phyloP scores from a whole-genome alignment of 2,329 filamentous ascomycete genomes.

The Colletotrichum camelliae region DNA sequence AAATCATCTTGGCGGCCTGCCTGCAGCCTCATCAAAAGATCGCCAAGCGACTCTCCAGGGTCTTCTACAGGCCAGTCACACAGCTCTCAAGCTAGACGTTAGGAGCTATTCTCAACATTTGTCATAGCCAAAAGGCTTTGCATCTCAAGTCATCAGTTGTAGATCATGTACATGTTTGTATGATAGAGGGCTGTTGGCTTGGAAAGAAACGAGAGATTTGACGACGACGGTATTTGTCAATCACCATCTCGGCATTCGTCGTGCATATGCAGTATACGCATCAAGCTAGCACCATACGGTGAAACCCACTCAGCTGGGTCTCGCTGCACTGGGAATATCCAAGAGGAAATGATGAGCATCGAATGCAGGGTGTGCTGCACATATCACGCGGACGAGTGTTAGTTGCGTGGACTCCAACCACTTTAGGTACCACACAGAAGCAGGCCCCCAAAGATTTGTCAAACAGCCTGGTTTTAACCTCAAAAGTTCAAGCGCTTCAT shows the following conservation, averaged over 20 bases:
- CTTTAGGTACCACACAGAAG: background rate
- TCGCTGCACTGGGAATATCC: background rate
- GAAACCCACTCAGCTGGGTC: background rate
- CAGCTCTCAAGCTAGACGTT: background rate
- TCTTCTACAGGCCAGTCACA: background rate
- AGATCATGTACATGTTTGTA: background rate
- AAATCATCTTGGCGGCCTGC: background rate
- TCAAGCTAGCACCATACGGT: background rate
- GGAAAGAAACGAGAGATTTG: background rate
- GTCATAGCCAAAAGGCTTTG: background rate
- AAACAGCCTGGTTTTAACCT: background rate
- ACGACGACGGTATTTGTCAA: background rate
- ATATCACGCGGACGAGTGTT: background rate
- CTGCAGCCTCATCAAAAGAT: background rate
- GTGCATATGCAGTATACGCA: background rate
- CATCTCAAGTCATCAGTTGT: background rate
- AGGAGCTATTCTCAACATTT: background rate
- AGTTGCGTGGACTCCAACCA: background rate
- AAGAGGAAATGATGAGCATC: background rate
- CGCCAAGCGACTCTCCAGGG: background rate
- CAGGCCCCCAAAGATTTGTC: background rate
- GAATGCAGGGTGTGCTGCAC: background rate
- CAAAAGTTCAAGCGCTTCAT: background rate
- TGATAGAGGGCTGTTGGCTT: background rate
- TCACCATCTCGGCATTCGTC: background rate